A percentile compares a stretch with the other conserved stretches of the same genome.
These are phyloP conservation scores for Myxozyma udenii DNA, from an alignment of 805 yeast species.

Conservation along the genomic window DNA sequence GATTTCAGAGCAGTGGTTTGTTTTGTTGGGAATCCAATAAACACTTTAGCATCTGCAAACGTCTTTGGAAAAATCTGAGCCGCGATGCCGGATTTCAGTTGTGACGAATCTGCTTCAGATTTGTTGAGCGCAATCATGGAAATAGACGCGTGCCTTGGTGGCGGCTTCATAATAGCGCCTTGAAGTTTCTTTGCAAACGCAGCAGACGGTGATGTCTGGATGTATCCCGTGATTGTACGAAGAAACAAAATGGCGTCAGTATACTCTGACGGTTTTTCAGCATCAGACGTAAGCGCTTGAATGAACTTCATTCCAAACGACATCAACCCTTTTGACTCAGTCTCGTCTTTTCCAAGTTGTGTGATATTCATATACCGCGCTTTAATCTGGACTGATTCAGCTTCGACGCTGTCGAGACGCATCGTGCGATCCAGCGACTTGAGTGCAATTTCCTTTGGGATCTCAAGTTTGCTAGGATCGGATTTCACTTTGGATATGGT, in stretches of 20 bases:
- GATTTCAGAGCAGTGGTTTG: slow-evolving; percentile 41
- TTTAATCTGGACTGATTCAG: slow-evolving; percentile 34
- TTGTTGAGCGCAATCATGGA: slow-evolving; percentile 37
- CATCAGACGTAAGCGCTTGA: slow-evolving; percentile 24
- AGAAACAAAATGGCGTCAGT: slow-evolving; percentile 36
- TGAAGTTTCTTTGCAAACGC: slow-evolving; percentile 37
- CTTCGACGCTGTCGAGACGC: slow-evolving; percentile 29
- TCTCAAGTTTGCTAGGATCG: slow-evolving; percentile 26
- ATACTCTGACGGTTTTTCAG: slow-evolving; percentile 37
- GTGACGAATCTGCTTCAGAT: slow-evolving; percentile 35
- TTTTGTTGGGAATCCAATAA: slow-evolving; percentile 45
- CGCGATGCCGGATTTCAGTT: slow-evolving; percentile 37
- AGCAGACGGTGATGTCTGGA: slow-evolving; percentile 36
- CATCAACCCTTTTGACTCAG: slow-evolving; percentile 20
- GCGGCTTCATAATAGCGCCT: slow-evolving; percentile 43
- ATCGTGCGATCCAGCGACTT: slow-evolving; percentile 35
- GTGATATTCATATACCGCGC: slow-evolving; percentile 40
- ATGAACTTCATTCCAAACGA: slow-evolving; percentile 24
- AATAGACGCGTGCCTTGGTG: slow-evolving; percentile 39
- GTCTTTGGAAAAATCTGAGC: slow-evolving; percentile 40
- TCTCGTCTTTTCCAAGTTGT: slow-evolving; percentile 34
- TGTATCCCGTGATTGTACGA: slow-evolving; percentile 36
- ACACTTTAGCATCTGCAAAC: slow-evolving; percentile 40
- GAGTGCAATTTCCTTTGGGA: slow-evolving; percentile 32
- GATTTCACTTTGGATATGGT: slow-evolving; percentile 33